A percentile compares a stretch with the other conserved stretches of the same genome.
These are phyloP conservation scores for Zygnema cylindricum DNA, from an alignment of 139 green algal genomes.

Conservation along the genomic window DNA sequence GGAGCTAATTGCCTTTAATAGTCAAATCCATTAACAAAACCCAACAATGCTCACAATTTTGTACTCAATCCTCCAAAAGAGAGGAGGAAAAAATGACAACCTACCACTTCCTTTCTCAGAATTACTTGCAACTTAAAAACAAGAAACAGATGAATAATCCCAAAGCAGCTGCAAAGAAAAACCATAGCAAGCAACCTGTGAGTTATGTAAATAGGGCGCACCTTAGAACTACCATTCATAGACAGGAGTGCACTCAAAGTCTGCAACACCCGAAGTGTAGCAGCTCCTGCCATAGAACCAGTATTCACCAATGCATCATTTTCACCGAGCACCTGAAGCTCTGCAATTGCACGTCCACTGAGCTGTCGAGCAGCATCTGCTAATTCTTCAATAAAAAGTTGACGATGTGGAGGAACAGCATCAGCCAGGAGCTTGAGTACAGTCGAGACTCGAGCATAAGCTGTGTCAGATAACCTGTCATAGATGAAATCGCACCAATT, in stretches of 20 bases:
- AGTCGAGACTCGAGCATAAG: constrained; percentile 66
- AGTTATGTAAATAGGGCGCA: no score
- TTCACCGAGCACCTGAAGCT: constrained; percentile 59
- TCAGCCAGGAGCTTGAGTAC: constrained; percentile 75
- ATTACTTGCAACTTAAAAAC: no score
- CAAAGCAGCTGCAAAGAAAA: no score
- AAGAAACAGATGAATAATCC: no score
- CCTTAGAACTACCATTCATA: background rate
- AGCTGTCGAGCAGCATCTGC: constrained; percentile 31
- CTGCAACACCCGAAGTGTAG: constrained; percentile 76
- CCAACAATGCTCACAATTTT: no score
- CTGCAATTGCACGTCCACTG: constrained; percentile 25
- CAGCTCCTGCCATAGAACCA: constrained; percentile 54
- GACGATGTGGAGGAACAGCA: constrained; percentile 67
- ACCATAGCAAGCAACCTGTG: no score
- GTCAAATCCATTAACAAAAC: no score
- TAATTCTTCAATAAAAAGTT: constrained; percentile 68
- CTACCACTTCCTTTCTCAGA: no score
- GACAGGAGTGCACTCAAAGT: constrained; percentile 69
- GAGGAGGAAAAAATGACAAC: no score
- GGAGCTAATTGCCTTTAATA: no score
- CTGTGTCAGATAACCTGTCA: constrained; percentile 68
- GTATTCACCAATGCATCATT: background rate
- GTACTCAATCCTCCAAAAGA: no score
- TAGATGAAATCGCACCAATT: no score